These are phyloP conservation scores for Pichia californica DNA, from an alignment of 805 yeast species.

Conservation along the genomic window DNA sequence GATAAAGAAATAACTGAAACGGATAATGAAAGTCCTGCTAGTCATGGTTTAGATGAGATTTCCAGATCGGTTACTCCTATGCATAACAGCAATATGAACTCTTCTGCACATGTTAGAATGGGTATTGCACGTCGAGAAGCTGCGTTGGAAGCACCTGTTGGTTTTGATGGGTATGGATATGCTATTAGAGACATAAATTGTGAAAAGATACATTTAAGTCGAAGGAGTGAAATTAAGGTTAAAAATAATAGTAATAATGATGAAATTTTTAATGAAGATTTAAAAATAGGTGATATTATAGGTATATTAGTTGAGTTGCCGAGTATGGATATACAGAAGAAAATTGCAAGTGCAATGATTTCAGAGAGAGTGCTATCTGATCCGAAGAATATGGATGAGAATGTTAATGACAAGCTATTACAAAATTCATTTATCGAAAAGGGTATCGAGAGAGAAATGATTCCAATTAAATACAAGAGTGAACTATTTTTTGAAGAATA, in stretches of 20 bases:
- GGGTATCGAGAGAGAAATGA: constrained; percentile 70
- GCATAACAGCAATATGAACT: neutral
- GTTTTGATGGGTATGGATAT: constrained; percentile 90
- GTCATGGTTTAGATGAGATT: neutral
- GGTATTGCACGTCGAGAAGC: constrained; percentile 87
- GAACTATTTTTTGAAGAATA: constrained; percentile 77
- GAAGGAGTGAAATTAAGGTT: constrained; percentile 45
- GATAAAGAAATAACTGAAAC: neutral
- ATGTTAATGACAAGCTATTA: neutral
- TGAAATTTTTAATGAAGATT: constrained; percentile 31
- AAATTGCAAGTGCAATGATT: constrained; percentile 35
- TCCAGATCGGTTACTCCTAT: constrained; percentile 8
- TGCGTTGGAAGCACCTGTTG: constrained; percentile 89
- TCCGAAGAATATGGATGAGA: constrained; percentile 10
- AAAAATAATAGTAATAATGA: neutral
- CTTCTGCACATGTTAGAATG: constrained; percentile 50
- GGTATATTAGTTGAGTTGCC: constrained; percentile 78
- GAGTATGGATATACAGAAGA: constrained; percentile 35
- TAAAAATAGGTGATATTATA: constrained; percentile 71
- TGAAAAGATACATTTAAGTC: constrained; percentile 66
- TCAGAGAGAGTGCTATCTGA: constrained; percentile 21
- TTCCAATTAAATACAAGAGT: constrained; percentile 77
- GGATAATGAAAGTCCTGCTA: constrained; percentile 14
- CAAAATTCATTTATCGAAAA: constrained; percentile 8
- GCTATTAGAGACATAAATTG: constrained; percentile 79